phyloP scores from a whole-genome alignment of 164 flowering plant genomes.

The Tetrastigma voinierianum region DNA sequence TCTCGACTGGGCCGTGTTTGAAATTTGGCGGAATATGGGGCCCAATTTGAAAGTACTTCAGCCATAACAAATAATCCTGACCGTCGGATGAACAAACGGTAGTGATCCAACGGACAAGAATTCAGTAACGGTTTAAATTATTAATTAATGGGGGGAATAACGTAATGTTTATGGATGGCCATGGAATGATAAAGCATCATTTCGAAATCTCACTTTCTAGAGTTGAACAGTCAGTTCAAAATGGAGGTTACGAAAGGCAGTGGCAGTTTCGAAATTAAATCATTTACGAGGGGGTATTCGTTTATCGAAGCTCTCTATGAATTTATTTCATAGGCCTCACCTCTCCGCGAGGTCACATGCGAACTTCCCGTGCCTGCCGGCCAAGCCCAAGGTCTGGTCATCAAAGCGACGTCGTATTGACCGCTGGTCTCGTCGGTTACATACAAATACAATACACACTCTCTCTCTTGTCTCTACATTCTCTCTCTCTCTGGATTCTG shows the following conservation, averaged over 20 bases:
- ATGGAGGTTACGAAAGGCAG: background rate
- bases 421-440: slow-evolving; percentile 2
- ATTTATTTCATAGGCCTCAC: background rate
- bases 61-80: too few species aligned
- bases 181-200: slow-evolving; percentile 10
- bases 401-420: slow-evolving; percentile 12
- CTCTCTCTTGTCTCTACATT: background rate
- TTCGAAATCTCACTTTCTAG: slow-evolving; percentile 9
- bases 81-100: too few species aligned
- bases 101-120: too few species aligned
- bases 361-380: slow-evolving; percentile 6
- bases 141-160: too few species aligned
- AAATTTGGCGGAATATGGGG: too few species aligned
- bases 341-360: background rate
- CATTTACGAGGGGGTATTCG: background rate
- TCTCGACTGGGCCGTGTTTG: too few species aligned
- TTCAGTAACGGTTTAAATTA: too few species aligned
- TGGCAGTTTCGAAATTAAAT: background rate
- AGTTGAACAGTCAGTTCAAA: slow-evolving; percentile 12
- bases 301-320: background rate
- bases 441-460: too few species aligned
- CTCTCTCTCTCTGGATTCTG: background rate
- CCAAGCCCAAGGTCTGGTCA: slow-evolving; percentile 8
- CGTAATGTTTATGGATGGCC: too few species aligned
- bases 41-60: too few species aligned